Evolutionary conservation across 2,329 filamentous ascomycete species (phyloP), one percentile per base, ranked within the genome.

Genomic region (Macroventuria anomochaeta): DNA sequence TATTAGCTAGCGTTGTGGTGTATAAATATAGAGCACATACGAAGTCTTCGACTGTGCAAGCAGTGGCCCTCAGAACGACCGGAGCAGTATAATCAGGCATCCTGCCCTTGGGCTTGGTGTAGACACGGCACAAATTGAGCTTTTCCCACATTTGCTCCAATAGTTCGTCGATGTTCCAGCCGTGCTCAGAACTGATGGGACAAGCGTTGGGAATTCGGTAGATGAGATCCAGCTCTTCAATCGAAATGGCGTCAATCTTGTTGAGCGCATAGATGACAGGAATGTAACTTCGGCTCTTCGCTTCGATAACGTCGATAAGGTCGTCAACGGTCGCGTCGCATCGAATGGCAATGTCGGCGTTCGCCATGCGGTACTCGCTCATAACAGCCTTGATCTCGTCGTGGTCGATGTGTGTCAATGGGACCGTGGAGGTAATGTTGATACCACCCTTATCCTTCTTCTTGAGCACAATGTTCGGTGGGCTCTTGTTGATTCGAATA

Each of bases 381-480:
- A 99, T 93, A 65, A 99, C 95, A 46, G 95, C 95, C 80, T 91
- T 96, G 82, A 99, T 96, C 80, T 99, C 95, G 71, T 96, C 95
- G 64, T 92, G 84, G 74, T 95, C 90, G 70, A 99, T 96, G 77
- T 99, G 91, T 20, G 89, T 89, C 64, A 99, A 81, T 5, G 93
- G 91, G 37, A 95, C 88, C 2, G 95, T 99, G 77, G 86, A 95
- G n/a, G 93, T 96, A 71, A 99, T 95, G 71, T 90, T 93, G 71
- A 99, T 86, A 29, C 95, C 95, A 65, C 95, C 95, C 80, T 97
- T 97, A 78, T 99, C 95, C 82, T 99, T 99, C 83, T 99, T 99
- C 79, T 88, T 96, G 82, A 97, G 96, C n/a, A 95, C 90, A 70
- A 99, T 99, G 75, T 99, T 99, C 33, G 95, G 95, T 21, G 95